phyloP scores from a whole-genome alignment of 768 basidiomycete species.

The Suillus americanus region DNA sequence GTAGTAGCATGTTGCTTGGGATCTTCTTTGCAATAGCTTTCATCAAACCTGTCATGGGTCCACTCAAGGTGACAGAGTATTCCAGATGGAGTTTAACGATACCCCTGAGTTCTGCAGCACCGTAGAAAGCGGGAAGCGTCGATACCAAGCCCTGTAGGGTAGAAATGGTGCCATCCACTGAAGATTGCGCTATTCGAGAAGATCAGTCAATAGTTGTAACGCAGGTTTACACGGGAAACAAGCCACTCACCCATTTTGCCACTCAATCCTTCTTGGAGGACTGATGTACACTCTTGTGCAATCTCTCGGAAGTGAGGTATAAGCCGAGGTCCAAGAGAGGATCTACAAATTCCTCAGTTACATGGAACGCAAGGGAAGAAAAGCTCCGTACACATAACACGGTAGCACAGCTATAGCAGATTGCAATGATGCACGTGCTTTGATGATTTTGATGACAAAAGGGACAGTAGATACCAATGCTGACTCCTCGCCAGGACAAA shows the following conservation, averaged over 20 bases:
- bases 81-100: constrained; percentile 60
- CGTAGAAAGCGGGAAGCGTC: constrained; percentile 84
- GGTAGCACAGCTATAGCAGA: constrained; percentile 55
- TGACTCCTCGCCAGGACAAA: constrained; percentile 65
- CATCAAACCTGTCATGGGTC: constrained; percentile 43
- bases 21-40: constrained; percentile 71
- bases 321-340: constrained; percentile 80
- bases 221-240: neutral
- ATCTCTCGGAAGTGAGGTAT: constrained; percentile 83
- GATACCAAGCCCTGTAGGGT: constrained; percentile 70
- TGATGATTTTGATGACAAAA: constrained; percentile 49
- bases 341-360: constrained; percentile 40
- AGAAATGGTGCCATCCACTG: constrained; percentile 33
- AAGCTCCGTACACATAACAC: constrained; percentile 55
- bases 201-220: neutral
- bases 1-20: constrained; percentile 65
- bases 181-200: neutral
- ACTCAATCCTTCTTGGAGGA: constrained; percentile 43
- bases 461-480: constrained; percentile 61
- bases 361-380: neutral
- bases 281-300: constrained; percentile 52
- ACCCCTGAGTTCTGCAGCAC: constrained; percentile 53
- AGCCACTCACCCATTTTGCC: constrained; percentile 28
- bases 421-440: constrained; percentile 35
- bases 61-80: constrained; percentile 18